Evolutionary conservation across 177 flowering plant genomes (phyloP).

Genomic region (Vitis hybrid): DNA sequence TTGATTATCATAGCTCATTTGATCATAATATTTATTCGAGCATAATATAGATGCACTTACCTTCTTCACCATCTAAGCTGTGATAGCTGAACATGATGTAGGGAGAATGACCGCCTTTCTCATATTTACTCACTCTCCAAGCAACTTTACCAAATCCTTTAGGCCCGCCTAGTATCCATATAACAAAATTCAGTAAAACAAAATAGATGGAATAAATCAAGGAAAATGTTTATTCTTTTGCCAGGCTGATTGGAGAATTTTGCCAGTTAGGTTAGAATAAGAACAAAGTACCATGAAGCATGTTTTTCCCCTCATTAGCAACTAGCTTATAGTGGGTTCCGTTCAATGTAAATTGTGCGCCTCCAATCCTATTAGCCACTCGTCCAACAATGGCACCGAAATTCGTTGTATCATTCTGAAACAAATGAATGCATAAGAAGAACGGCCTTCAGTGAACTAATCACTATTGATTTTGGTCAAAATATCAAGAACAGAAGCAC

Average conservation of each 20-base stretch:
- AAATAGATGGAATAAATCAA: background rate
- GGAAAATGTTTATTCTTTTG: background rate
- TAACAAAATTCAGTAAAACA: background rate
- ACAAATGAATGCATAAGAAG: background rate
- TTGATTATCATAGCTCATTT: background rate
- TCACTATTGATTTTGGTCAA: background rate
- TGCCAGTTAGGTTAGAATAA: background rate
- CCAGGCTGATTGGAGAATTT: background rate
- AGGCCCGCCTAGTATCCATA: slow-evolving; percentile 37
- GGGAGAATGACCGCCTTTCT: slow-evolving; percentile 17
- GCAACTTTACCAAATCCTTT: slow-evolving; percentile 46
- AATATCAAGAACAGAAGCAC: background rate
- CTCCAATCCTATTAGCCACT: slow-evolving; percentile 87
- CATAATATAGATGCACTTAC: slow-evolving; percentile 12
- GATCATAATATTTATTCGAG: slow-evolving; percentile 9
- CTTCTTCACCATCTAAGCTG: slow-evolving; percentile 48
- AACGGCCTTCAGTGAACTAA: background rate
- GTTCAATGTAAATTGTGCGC: slow-evolving; percentile 59
- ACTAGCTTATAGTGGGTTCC: slow-evolving; percentile 57
- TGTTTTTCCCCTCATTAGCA: slow-evolving; percentile 79
- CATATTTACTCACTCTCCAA: slow-evolving; percentile 37
- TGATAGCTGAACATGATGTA: slow-evolving; percentile 28
- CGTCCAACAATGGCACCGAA: slow-evolving; percentile 87
- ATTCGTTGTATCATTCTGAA: slow-evolving; percentile 69
- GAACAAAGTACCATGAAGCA: slow-evolving; percentile 67